Base-by-base conservation (phyloP, 345 rosid genomes). In the Capsella bursapastoris region DNA sequence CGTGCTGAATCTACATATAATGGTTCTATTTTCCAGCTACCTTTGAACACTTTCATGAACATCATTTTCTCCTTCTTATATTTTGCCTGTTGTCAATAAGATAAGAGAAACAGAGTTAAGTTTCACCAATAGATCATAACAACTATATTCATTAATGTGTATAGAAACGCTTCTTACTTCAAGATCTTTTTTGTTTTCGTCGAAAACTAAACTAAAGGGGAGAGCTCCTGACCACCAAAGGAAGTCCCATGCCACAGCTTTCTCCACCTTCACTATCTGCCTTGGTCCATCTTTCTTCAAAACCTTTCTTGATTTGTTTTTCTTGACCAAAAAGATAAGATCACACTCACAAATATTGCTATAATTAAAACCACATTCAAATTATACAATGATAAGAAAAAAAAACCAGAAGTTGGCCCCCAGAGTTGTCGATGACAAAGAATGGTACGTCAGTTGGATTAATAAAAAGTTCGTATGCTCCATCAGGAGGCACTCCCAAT, bases 161-260 rank as follows among this genome's bases (percentile, higher is more conserved):
- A 18, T 5, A 22, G 15, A 3, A 4, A 18, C 64, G 58, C 28
- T 70, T 45, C 84, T 78, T 81, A 89, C 96, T 0, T 84, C 58
- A 70, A 74, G 80, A 65, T 89, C 82, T 70, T 74, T 47, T 74
- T 85, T 73, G 80, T 88, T 86, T 75, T 89, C 91, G 50, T 86
- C 89, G 10, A 86, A 87, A 51, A 81, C 57, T 68, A 89, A 81
- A 76, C 82, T 83, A 57, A 91, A 90, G 0, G 88, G 83, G 57
- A 91, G 78, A 5, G 87, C 77, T 71, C 90, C 88, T 1, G 97
- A 89, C 90, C 91, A 88, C 96, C 89, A 89, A 34, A 91, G 89
- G 51, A 91, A 91, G 80, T 82, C 86, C 96, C 93, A 89, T 12
- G 84, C 7, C 27, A 95, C 83, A 32, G 90, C 83, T 78, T 91